phyloP scores from a whole-genome alignment of 495 filamentous ascomycete genomes.

The Antarctomyces pellizariae region DNA sequence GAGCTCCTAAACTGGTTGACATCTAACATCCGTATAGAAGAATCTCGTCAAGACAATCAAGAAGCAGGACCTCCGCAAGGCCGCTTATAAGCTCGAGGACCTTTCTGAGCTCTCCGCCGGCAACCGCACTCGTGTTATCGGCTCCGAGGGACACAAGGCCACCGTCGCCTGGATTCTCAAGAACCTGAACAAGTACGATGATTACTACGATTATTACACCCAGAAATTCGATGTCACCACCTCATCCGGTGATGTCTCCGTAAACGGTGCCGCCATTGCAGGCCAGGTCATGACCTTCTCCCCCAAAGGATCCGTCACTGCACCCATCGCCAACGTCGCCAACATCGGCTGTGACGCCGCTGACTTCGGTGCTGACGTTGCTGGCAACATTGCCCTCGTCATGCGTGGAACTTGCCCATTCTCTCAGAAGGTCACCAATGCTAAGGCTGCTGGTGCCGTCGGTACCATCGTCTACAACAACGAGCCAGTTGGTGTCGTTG shows the following conservation, averaged over 20 bases:
- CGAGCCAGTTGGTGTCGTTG: constrained; percentile 20
- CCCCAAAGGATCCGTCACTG: constrained; percentile 21
- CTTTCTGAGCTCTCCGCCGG: constrained; percentile 24
- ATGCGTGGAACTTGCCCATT: constrained; percentile 38
- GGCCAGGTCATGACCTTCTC: constrained; percentile 18
- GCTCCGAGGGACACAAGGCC: constrained; percentile 32
- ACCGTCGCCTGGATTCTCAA: constrained; percentile 39
- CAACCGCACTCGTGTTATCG: constrained; percentile 32
- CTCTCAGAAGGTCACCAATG: constrained; percentile 31
- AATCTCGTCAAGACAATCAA: background rate
- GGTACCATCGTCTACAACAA: constrained; percentile 47
- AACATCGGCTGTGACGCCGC: constrained; percentile 30
- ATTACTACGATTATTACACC: constrained; percentile 30
- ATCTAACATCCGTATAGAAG: background rate
- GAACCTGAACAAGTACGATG: constrained; percentile 19
- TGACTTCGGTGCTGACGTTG: constrained; percentile 30
- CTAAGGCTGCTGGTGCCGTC: constrained; percentile 32
- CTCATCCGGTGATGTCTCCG: constrained; percentile 14
- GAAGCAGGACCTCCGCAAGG: constrained; percentile 1
- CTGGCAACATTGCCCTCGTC: constrained; percentile 36
- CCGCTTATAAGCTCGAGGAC: constrained; percentile 4
- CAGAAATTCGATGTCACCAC: constrained; percentile 27
- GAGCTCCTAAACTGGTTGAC: background rate
- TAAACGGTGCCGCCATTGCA: constrained; percentile 12
- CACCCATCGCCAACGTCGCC: constrained; percentile 21